These are phyloP conservation scores for Pisolithus orientalis DNA, from an alignment of 768 basidiomycete genomes.

Conservation along the genomic window DNA sequence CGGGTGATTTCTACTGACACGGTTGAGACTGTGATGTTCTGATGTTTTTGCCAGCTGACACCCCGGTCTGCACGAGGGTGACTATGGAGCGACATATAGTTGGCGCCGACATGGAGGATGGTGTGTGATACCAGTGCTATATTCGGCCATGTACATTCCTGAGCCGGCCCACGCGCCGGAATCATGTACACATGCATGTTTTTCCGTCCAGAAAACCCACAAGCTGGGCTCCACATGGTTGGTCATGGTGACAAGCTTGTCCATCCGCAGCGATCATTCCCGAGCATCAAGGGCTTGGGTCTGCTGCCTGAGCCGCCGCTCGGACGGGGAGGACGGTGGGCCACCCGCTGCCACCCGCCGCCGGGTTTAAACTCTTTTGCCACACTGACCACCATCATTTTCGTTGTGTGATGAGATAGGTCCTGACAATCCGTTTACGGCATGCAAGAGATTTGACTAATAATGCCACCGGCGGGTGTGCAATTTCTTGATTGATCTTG, in stretches of 20 bases:
- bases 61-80: neutral
- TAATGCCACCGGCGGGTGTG: constrained; percentile 21
- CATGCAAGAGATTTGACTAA: constrained; percentile 31
- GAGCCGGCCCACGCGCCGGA: neutral
- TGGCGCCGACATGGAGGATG: constrained; percentile 5
- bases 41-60: neutral
- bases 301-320: neutral
- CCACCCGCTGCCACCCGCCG: neutral
- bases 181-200: neutral
- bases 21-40: neutral
- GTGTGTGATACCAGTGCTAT: constrained; percentile 23
- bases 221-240: neutral
- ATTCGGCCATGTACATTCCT: constrained; percentile 17
- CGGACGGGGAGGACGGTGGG: neutral
- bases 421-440: constrained; percentile 21
- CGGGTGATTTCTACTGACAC: constrained; percentile 11
- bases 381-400: constrained; percentile 11
- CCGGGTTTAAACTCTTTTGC: neutral
- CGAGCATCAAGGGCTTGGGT: neutral
- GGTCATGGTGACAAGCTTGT: neutral
- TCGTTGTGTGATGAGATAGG: constrained; percentile 9
- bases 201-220: neutral
- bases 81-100: neutral
- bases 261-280: neutral
- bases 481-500: constrained; percentile 24